phyloP scores from a whole-genome alignment of 257 asterid species.

The Scutellaria barbata region DNA sequence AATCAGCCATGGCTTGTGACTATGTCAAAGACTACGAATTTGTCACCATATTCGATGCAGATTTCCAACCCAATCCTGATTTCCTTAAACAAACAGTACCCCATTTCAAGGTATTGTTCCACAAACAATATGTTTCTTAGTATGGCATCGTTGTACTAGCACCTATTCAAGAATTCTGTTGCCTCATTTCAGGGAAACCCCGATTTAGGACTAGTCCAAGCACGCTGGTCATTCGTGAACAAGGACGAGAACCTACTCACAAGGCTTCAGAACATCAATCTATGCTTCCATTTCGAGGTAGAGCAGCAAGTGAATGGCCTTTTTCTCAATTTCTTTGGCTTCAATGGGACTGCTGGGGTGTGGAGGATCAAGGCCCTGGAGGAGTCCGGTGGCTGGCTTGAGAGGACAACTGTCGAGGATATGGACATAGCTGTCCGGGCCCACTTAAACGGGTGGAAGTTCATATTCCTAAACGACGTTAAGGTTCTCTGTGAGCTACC shows the following conservation, averaged over 20 bases:
- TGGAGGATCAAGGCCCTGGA: slow-evolving; percentile 94
- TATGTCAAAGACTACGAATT: slow-evolving; percentile 84
- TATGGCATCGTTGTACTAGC: neutral
- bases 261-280: slow-evolving; percentile 81
- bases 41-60: slow-evolving; percentile 87
- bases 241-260: slow-evolving; percentile 87
- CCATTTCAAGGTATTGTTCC: slow-evolving; percentile 77
- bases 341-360: slow-evolving; percentile 95
- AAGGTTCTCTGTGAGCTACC: slow-evolving; percentile 84
- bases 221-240: slow-evolving; percentile 89
- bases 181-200: slow-evolving; percentile 71
- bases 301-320: slow-evolving; percentile 92
- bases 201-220: slow-evolving; percentile 85
- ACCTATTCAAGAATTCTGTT: neutral
- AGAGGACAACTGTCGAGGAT: slow-evolving; percentile 93
- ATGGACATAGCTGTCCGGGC: slow-evolving; percentile 96
- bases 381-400: slow-evolving; percentile 98
- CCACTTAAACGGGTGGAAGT: slow-evolving; percentile 86
- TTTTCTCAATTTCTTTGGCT: slow-evolving; percentile 85
- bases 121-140: neutral
- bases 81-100: slow-evolving; percentile 88
- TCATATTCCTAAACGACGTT: slow-evolving; percentile 72
- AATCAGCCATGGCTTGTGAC: slow-evolving; percentile 93
- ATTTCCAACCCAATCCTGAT: slow-evolving; percentile 86
- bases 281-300: slow-evolving; percentile 95